Base-by-base conservation (phyloP, 108 stramenopile species). In the Skeletonema costatum region DNA sequence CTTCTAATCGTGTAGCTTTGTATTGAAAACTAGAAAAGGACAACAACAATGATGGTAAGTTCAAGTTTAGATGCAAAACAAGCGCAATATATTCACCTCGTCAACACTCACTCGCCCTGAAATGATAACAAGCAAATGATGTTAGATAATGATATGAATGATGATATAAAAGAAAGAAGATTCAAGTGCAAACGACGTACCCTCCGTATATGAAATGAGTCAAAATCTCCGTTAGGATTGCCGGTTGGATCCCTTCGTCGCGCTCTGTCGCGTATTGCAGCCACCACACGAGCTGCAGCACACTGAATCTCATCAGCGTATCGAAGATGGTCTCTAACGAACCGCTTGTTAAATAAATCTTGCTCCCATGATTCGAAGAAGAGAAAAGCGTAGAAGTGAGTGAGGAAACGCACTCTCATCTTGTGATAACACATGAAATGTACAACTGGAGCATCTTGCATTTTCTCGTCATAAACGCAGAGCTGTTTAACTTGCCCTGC, bases 221-320 rank as follows among this genome's bases (percentile, higher is more conserved):
- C 87, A 71, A 80, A 93, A n/a, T 67, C 76, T 36, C 85, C 87
- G 19, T 65, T 73, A 14, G 68, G 70, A 38, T 77, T 85, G 38
- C 71, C 60, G 0, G 42, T 41, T 11, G 66, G 73, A 64, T 82
- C 69, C 33, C 60, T 71, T 4, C 77, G 62, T 12, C 76, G 66
- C 0, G 86, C 74, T 33, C 82, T 71, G 44, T 91, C 74, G 0
- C 93, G 87, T 12, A 97, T 61, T 16, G 88, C 92, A 38, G 74
- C 75, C 9, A 97, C 94, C 11, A 97, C 83, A 16, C 93, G 85
- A 38, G 95, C 96, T 11, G 94, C 94, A 17, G 88, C 92, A 77
- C 97, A 97, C 71, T 94, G 92, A 33, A 97, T 91, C n/a, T 92
- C 93, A 83, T 97, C 94, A 46, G 75, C 73, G 68, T 96, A 97